A percentile compares a stretch with the other conserved stretches of the same genome.
Evolutionary conservation across 2,329 filamentous ascomycete genomes (phyloP).

Genomic region (Neonectria sp.): DNA sequence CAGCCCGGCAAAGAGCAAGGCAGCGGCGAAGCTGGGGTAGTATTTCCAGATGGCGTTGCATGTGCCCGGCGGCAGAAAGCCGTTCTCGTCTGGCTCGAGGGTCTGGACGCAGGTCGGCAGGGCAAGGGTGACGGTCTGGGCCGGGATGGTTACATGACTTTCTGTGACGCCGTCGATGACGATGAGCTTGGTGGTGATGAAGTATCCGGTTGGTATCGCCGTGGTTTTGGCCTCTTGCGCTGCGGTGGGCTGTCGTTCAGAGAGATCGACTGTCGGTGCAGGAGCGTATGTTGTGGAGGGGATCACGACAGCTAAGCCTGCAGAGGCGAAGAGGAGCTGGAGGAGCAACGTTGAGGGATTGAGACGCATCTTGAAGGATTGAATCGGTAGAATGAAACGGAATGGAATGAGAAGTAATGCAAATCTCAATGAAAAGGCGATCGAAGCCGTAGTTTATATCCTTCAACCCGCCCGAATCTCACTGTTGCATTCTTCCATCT

Average conservation of each 20-base stretch:
- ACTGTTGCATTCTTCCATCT: not conserved
- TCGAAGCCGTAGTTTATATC: slow-evolving; percentile 8
- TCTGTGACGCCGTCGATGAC: slow-evolving; percentile 38
- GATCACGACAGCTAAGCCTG: slow-evolving; percentile 10
- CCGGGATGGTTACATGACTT: slow-evolving; percentile 43
- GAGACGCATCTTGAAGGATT: slow-evolving; percentile 31
- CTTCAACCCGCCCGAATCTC: not conserved
- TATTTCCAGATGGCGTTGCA: slow-evolving; percentile 53
- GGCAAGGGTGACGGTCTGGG: slow-evolving; percentile 50
- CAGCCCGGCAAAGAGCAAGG: slow-evolving; percentile 46
- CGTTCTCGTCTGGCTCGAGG: slow-evolving; percentile 51
- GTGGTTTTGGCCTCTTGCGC: slow-evolving; percentile 16
- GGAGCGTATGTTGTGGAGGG: slow-evolving; percentile 29
- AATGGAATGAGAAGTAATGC: not conserved
- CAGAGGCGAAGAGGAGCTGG: slow-evolving; percentile 30
- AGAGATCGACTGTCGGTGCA: slow-evolving; percentile 7
- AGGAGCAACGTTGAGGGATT: slow-evolving; percentile 32
- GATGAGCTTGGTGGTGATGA: slow-evolving; percentile 50
- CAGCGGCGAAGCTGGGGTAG: slow-evolving; percentile 51
- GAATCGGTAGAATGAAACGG: not conserved
- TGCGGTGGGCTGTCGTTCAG: slow-evolving; percentile 21
- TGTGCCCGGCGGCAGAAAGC: slow-evolving; percentile 51
- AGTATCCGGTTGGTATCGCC: slow-evolving; percentile 36
- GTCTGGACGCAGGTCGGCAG: slow-evolving; percentile 56
- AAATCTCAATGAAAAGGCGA: not conserved